Base-by-base conservation (phyloP, 1,284 basidiomycete species). In the Bjerkandera adusta region DNA sequence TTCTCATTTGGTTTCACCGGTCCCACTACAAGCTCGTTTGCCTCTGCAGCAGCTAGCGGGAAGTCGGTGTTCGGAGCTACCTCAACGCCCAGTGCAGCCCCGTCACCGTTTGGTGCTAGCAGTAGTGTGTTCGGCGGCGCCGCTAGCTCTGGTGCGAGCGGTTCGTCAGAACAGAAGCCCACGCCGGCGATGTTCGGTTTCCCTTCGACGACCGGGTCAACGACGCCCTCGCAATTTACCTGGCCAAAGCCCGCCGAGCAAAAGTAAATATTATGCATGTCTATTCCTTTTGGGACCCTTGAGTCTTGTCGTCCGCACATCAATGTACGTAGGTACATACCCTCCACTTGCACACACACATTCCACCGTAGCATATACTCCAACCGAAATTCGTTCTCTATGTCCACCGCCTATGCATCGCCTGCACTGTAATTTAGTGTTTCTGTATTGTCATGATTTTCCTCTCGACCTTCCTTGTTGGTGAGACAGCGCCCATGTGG, bases 191-290 rank as follows among this genome's bases (percentile, higher is more conserved):
- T 22, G 18, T 46, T 46, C 26, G 48, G 52, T n/a, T 51, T 51
- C 34, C 40, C 40, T 27, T 27, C 43, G 5, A 30, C 53, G 5
- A 16, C 30, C 12, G 48, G 40, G 15, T 15, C 54, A n/a, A 42
- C 51, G 12, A 47, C 65, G 4, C 72, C 72, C 53, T 59, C 62
- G 27, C n/a, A n/a, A n/a, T 71, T 72, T 47, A 53, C 57, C 13
- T 27, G 10, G 38, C 27, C 30, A 36, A 36, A 24, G 32, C 44
- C 29, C 22, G 37, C 36, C 24, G 43, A 21, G 44, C 36, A 51
- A 54, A 50, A 49, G 45, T 51, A 49, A n/a, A n/a, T n/a, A n/a
- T n/a, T n/a, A n/a, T n/a, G n/a, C n/a, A n/a, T n/a, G 30, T 24
- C 21, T 34, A 5, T 42, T 15, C 35, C 29, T 34, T 43, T 8